Evolutionary conservation across 495 filamentous ascomycete genomes (phyloP), one percentile per base, ranked within the genome.

Genomic region (Tricharina praecox): DNA sequence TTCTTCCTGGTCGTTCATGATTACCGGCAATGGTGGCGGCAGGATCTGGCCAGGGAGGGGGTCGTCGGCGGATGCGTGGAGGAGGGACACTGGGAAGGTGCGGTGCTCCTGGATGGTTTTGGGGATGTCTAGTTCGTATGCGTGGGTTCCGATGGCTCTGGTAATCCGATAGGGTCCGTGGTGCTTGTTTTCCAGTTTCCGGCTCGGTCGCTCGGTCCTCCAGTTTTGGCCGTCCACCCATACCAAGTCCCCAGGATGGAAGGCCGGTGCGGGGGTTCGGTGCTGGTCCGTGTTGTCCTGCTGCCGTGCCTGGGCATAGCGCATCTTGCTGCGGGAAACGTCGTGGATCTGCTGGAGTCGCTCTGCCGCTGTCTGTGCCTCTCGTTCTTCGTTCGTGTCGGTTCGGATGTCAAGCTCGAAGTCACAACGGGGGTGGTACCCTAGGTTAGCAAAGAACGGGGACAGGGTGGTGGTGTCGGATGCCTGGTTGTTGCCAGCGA

Each of bases 371-470:
- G 7, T 5, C 16, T 38, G 35, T n/a, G 35, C 35, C 7, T 38
- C 35, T 8, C 5, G 5, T 16, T 7, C 7, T 15, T 38, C 15
- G 18, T 7, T 5, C 7, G 7, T 38, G 35, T 38, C 35, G 18
- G 18, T 20, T 16, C 18, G 4, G 15, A 38, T 38, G 18, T 38
- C 35, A 5, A 20, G 35, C 18, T 20, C 15, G 16, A 38, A 15
- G 18, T 7, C 5, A 16, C 11, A 16, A 20, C 0, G 9, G 2
- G 46, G 20, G 2, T 38, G 8, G 19, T 9, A 11, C 9, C 41
- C 41, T n/a, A 35, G 25, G 1, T 43, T 43, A 26, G 45, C 34
- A 18, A 48, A 53, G 50, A 55, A 55, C 1, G 24, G 52, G 0
- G 43, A 45, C 4, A 45, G 0, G 5, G 23, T 24, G 0, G 45